These are phyloP conservation scores for Phytophthora macrochlamydospora DNA, from an alignment of 352 stramenopile genomes.

Conservation along the genomic window DNA sequence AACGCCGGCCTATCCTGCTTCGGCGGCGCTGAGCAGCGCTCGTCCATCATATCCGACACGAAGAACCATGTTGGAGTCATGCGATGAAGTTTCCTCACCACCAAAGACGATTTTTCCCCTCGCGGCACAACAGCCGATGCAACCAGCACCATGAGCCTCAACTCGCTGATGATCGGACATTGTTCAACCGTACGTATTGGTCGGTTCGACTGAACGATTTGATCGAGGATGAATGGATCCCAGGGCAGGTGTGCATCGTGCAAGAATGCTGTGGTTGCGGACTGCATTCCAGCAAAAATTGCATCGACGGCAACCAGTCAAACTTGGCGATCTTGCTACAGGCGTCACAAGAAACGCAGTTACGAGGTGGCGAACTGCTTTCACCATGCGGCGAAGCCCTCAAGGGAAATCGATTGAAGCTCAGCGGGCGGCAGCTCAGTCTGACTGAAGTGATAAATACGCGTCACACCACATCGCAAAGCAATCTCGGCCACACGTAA, in stretches of 20 bases:
- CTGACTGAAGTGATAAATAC: neutral
- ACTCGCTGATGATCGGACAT: neutral
- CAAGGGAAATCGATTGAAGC: slow-evolving; percentile 7
- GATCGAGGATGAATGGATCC: neutral
- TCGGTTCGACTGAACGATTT: neutral
- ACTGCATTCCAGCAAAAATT: too few species aligned
- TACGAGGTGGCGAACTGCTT: slow-evolving; percentile 13
- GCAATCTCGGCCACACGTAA: neutral
- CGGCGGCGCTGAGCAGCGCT: too few species aligned
- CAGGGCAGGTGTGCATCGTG: too few species aligned
- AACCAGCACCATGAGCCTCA: neutral
- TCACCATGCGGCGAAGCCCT: neutral
- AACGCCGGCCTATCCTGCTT: too few species aligned
- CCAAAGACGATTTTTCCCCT: neutral
- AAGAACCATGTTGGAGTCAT: too few species aligned
- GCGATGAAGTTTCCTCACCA: neutral
- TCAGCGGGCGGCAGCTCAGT: neutral
- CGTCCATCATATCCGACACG: too few species aligned
- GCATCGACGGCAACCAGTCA: neutral
- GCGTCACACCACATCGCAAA: neutral
- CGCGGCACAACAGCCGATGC: neutral
- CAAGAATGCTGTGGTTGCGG: too few species aligned
- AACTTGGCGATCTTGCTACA: neutral
- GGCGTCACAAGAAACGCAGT: slow-evolving; percentile 20
- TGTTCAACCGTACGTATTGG: slow-evolving; percentile 18